phyloP scores from a whole-genome alignment of 805 yeast genomes.

The Starmerella scarabaei region DNA sequence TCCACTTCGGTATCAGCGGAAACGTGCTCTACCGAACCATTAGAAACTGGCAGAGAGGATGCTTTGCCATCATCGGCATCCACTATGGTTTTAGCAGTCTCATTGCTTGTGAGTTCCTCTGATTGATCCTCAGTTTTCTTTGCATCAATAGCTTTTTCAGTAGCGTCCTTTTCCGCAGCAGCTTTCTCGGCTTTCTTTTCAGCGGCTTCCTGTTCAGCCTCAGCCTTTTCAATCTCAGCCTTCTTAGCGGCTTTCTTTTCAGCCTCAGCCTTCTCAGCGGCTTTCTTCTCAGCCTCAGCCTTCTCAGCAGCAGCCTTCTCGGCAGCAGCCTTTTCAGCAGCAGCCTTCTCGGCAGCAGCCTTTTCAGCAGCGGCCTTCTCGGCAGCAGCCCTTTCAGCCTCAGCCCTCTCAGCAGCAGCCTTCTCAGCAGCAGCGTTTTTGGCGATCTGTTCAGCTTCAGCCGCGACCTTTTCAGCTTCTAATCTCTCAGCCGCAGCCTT shows the following conservation, averaged over 20 bases:
- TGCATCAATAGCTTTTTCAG: not conserved
- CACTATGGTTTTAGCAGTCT: constrained; percentile 11
- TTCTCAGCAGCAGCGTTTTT: constrained; percentile 8
- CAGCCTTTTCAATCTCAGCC: constrained; percentile 8
- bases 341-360: not conserved
- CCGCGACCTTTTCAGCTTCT: constrained; percentile 1
- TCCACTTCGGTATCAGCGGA: constrained; percentile 22
- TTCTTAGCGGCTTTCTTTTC: constrained; percentile 9
- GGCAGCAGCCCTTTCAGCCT: constrained; percentile 1
- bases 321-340: not conserved
- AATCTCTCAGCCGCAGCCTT: not conserved
- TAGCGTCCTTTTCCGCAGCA: not conserved
- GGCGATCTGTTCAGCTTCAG: constrained; percentile 7
- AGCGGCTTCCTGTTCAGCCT: constrained; percentile 1
- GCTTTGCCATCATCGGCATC: constrained; percentile 19
- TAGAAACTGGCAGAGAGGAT: too few relatives aligned
- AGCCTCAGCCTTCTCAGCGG: constrained; percentile 7
- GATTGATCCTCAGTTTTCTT: not conserved
- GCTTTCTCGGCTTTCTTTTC: not conserved
- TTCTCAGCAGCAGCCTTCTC: not conserved
- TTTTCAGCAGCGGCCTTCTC: not conserved
- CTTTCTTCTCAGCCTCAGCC: constrained; percentile 2
- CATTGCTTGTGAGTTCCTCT: not conserved
- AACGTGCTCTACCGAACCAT: constrained; percentile 16
- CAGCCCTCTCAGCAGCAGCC: constrained; percentile 1